Conservation (phyloP, 208 protist genomes). For the Blechomonas ayalai region DNA sequence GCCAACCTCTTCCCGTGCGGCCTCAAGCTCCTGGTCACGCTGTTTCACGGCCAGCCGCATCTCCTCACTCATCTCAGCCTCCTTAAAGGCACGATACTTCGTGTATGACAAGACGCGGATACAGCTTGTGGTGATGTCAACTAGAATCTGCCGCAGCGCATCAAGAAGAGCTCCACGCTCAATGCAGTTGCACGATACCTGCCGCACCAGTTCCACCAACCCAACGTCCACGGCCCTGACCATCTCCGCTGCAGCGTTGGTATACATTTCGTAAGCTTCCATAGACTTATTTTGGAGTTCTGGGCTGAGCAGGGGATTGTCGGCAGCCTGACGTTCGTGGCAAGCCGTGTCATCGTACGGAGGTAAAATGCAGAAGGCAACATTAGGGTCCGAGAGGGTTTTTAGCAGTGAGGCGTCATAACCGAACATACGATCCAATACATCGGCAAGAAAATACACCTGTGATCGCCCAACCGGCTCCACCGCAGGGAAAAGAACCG, state of each 20-base stretch:
- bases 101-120: conserved; percentile 52
- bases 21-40: conserved; percentile 7
- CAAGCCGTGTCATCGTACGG: not conserved
- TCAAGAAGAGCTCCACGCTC: conserved; percentile 82
- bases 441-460: conserved; percentile 79
- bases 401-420: conserved; percentile 35
- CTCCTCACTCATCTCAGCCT: conserved; percentile 18
- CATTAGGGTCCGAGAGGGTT: conserved; percentile 40
- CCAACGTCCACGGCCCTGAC: conserved; percentile 65
- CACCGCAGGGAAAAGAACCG: conserved; percentile 47
- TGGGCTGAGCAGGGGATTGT: conserved; percentile 15
- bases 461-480: conserved; percentile 62
- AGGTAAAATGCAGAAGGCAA: conserved; percentile 55
- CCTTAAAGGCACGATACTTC: conserved; percentile 45
- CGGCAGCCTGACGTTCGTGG: not conserved
- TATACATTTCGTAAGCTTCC: conserved; percentile 46
- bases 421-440: conserved; percentile 72
- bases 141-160: conserved; percentile 51
- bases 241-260: conserved; percentile 38
- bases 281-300: conserved; percentile 30
- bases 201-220: conserved; percentile 70
- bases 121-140: conserved; percentile 51
- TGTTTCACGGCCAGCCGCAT: conserved; percentile 12
- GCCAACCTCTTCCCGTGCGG: not conserved
- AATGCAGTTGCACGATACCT: conserved; percentile 45